phyloP scores from a whole-genome alignment of 2,329 filamentous ascomycete genomes.

The Seiridium cupressi region DNA sequence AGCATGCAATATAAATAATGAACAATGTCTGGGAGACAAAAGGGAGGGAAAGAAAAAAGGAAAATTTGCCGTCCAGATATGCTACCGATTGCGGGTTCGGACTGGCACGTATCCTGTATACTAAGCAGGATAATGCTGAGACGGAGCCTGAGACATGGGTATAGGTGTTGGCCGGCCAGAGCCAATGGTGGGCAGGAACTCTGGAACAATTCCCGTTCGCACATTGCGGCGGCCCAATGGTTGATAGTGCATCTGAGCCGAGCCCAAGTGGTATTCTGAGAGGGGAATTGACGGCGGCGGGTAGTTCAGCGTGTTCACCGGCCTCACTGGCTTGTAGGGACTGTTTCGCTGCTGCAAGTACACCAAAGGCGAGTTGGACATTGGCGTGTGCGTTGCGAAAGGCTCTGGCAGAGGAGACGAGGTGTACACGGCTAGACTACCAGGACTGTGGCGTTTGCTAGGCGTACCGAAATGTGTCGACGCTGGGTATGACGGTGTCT shows the following conservation, averaged over 20 bases:
- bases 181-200: slow-evolving; percentile 38
- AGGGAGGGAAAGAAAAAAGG: not conserved
- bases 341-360: slow-evolving; percentile 87
- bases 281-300: slow-evolving; percentile 80
- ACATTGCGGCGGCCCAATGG: slow-evolving; percentile 69
- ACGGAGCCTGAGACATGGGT: slow-evolving; percentile 3
- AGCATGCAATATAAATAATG: slow-evolving; percentile 3
- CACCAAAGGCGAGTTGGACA: slow-evolving; percentile 80
- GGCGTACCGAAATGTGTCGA: slow-evolving; percentile 45
- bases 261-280: slow-evolving; percentile 68
- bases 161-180: slow-evolving; percentile 16
- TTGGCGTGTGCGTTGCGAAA: slow-evolving; percentile 60
- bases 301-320: slow-evolving; percentile 87
- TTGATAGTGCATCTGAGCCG: slow-evolving; percentile 80
- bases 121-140: slow-evolving; percentile 7
- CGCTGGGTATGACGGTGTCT: slow-evolving; percentile 26
- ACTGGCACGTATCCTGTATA: not conserved
- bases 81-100: not conserved
- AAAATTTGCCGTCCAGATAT: not conserved
- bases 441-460: slow-evolving; percentile 52
- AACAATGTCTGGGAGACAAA: not conserved
- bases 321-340: slow-evolving; percentile 86
- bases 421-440: slow-evolving; percentile 50
- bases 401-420: slow-evolving; percentile 71
- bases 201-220: slow-evolving; percentile 69